Evolutionary conservation across 2,329 filamentous ascomycete species (phyloP).

Genomic region (Beauveria caledonica): DNA sequence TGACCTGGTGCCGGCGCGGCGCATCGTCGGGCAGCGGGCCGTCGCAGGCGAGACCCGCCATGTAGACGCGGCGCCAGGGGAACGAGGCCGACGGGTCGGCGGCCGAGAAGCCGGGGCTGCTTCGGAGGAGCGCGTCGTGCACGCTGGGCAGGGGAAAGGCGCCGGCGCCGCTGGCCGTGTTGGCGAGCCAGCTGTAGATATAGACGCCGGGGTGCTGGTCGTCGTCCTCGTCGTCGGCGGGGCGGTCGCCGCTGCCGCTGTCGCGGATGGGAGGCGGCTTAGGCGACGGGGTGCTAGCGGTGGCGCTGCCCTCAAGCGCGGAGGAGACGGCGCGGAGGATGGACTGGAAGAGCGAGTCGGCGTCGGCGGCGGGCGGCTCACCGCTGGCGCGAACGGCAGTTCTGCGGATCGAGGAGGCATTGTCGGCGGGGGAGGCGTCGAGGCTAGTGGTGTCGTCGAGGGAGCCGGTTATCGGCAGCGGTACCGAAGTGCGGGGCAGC

Average conservation of each 20-base stretch:
- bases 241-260: constrained; percentile 17
- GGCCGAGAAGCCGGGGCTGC: constrained; percentile 33
- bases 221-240: constrained; percentile 19
- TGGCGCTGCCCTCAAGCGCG: constrained; percentile 24
- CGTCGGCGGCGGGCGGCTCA: constrained; percentile 13
- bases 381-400: constrained; percentile 4
- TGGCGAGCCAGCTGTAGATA: constrained; percentile 43
- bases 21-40: constrained; percentile 44
- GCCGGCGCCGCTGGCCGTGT: constrained; percentile 46
- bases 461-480: background rate
- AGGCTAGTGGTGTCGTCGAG: background rate
- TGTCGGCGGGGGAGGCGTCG: constrained; percentile 6
- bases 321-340: constrained; percentile 39
- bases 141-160: constrained; percentile 64
- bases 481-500: background rate
- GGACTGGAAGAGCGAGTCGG: constrained; percentile 33
- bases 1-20: constrained; percentile 58
- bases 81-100: constrained; percentile 37
- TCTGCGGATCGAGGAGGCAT: background rate
- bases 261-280: constrained; percentile 14
- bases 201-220: constrained; percentile 23
- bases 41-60: constrained; percentile 61
- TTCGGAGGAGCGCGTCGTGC: constrained; percentile 42
- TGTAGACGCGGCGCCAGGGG: constrained; percentile 62
- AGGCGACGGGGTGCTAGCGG: background rate